phyloP scores from a whole-genome alignment of 2,329 filamentous ascomycete genomes.

The Shiraia bambusicola region DNA sequence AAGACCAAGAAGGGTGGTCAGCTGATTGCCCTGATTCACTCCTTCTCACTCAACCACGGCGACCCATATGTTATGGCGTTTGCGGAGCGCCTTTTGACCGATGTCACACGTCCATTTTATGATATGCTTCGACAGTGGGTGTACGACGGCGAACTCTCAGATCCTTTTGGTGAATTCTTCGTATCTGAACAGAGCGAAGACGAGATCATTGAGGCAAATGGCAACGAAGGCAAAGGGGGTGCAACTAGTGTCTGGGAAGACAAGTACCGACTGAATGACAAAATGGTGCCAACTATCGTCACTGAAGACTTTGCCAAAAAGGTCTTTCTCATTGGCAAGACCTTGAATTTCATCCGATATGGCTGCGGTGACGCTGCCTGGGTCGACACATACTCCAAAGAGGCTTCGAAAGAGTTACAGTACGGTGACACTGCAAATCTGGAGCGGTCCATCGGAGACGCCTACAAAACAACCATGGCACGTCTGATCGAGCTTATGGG shows the following conservation, averaged over 20 bases:
- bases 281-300: conserved; percentile 91
- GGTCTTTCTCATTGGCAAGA: conserved; percentile 96
- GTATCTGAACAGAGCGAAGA: conserved; percentile 76
- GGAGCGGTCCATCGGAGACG: conserved; percentile 91
- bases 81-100: conserved; percentile 81
- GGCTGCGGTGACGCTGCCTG: conserved; percentile 91
- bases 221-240: conserved; percentile 51
- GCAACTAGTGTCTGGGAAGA: conserved; percentile 96
- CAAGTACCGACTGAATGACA: conserved; percentile 83
- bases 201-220: conserved; percentile 42
- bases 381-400: conserved; percentile 95
- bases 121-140: conserved; percentile 96
- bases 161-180: conserved; percentile 94
- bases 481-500: conserved; percentile 91
- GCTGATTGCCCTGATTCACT: conserved; percentile 89
- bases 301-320: conserved; percentile 93
- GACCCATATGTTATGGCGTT: conserved; percentile 93
- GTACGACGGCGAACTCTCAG: conserved; percentile 95
- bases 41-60: conserved; percentile 88
- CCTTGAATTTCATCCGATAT: conserved; percentile 95
- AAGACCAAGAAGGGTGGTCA: conserved; percentile 82
- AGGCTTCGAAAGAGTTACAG: conserved; percentile 83
- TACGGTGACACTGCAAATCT: conserved; percentile 93
- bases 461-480: conserved; percentile 97
- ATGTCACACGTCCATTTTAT: conserved; percentile 93